A percentile compares a stretch with the other conserved stretches of the same genome.
Evolutionary conservation across 345 rosid genomes (phyloP).

Genomic region (Clausena lansium): DNA sequence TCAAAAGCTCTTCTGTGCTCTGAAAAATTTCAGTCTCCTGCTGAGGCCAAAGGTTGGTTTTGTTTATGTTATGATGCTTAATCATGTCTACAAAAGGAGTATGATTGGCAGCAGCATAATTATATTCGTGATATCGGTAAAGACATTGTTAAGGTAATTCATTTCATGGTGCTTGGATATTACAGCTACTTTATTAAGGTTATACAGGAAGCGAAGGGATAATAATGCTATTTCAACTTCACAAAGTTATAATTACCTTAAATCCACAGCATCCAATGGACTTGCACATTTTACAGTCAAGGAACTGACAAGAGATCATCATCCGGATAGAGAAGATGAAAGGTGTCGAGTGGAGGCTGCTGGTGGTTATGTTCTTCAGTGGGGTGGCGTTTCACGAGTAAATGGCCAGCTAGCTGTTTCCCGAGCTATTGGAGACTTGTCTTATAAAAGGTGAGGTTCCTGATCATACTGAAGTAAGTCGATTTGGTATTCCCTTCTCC

Average conservation of each 20-base stretch:
- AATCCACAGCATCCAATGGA: conserved; percentile 46
- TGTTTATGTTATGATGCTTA: background rate
- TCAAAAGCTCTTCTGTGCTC: conserved; percentile 94
- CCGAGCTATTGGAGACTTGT: conserved; percentile 83
- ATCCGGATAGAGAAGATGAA: conserved; percentile 91
- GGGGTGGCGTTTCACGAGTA: conserved; percentile 80
- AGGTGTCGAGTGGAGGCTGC: conserved; percentile 79
- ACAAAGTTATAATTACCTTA: conserved; percentile 39
- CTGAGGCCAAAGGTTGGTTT: conserved; percentile 72
- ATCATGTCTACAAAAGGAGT: conserved; percentile 5
- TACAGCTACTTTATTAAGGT: conserved; percentile 70
- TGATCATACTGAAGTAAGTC: background rate
- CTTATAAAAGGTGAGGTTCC: conserved; percentile 50
- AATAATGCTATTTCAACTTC: conserved; percentile 43
- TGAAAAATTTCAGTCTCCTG: conserved; percentile 71
- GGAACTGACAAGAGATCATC: conserved; percentile 86
- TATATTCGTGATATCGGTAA: background rate
- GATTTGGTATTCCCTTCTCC: conserved; percentile 5
- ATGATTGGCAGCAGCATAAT: background rate
- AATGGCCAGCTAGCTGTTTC: conserved; percentile 90
- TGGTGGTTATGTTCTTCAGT: conserved; percentile 81
- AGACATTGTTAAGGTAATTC: conserved; percentile 11
- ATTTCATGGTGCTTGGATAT: conserved; percentile 20
- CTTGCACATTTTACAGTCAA: conserved; percentile 49
- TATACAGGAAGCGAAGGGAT: conserved; percentile 67